phyloP scores from a whole-genome alignment of 495 filamentous ascomycete genomes.

The Penicillium salamii region DNA sequence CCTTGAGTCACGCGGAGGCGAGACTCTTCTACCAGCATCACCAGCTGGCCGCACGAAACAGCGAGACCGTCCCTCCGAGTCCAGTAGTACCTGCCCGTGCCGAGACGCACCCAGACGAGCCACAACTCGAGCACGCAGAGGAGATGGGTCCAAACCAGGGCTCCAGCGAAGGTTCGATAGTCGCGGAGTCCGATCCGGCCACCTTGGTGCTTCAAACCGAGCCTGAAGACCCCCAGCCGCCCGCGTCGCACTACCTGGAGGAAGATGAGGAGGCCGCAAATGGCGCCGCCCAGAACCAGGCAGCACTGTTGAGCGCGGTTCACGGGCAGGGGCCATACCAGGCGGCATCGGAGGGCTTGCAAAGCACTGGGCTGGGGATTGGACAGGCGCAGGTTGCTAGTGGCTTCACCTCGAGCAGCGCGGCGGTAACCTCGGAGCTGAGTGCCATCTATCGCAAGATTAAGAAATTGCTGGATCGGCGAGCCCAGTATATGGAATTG shows the following conservation, averaged over 20 bases:
- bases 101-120: constrained; percentile 12
- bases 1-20: constrained; percentile 84
- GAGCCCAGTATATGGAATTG: constrained; percentile 84
- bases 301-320: constrained; percentile 39
- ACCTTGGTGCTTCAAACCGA: constrained; percentile 9
- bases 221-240: constrained; percentile 1
- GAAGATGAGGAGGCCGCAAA: constrained; percentile 41
- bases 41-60: constrained; percentile 49
- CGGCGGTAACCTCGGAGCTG: constrained; percentile 76
- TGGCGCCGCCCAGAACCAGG: constrained; percentile 42
- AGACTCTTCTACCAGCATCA: constrained; percentile 94
- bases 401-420: constrained; percentile 55
- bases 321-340: constrained; percentile 47
- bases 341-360: constrained; percentile 45
- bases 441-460: constrained; percentile 83
- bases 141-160: constrained; percentile 7
- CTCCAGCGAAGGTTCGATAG: constrained; percentile 12
- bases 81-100: constrained; percentile 15
- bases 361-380: constrained; percentile 50
- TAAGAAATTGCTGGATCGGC: constrained; percentile 75
- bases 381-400: constrained; percentile 42
- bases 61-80: constrained; percentile 20
- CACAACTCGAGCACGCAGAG: not conserved
- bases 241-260: constrained; percentile 11
- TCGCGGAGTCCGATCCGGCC: constrained; percentile 8